Evolutionary conservation across 192 early-diverging fungal genomes (phyloP), one percentile per base, ranked within the genome.

Genomic region (Haplosporangium gracile): DNA sequence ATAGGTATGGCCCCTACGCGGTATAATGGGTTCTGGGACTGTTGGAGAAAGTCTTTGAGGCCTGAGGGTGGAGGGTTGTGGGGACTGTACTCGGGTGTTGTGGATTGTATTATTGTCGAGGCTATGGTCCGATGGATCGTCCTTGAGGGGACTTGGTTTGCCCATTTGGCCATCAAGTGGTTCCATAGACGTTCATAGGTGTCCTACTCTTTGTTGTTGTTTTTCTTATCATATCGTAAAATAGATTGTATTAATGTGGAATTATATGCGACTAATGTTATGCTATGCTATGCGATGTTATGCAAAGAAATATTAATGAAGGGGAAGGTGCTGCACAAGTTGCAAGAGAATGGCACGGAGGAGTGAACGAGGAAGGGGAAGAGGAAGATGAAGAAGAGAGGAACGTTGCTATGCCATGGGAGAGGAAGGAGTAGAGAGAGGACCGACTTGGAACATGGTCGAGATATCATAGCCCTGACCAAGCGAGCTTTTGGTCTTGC

Each of bases 21-120:
- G 0, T 89, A 92, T 26, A 75, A 57, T 34, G 87, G 88, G 15
- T 88, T 89, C n/a, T 90, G 85, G 77, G 87, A 89, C 43, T 90
- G 89, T 70, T 79, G 90, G 55, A 40, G 49, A 47, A 73, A 16
- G 24, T 88, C 88, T 0, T 74, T 87, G 36, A 77, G 74, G 53
- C 74, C 88, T 8, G 84, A 88, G 55, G 86, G 80, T 57, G 81
- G 79, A 34, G 89, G 88, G 42, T 68, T 89, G 24, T 38, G 75
- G 53, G 88, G 87, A 24, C 32, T 92, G 45, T 79, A 88, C 8
- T 90, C 90, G 32, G 82, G 90, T 5, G 84, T 85, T 18, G 47
- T 88, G 6, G 84, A 85, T 36, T 92, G 88, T 42, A 76, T 88
- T 8, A 79, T 92, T 39, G 70, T 90, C 10, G 91, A 92, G 51